Percentiles rank a stretch among this genome's conserved stretches.
These are phyloP conservation scores for Ophiocytium majus DNA, from an alignment of 352 stramenopile genomes.

Conservation along the genomic window DNA sequence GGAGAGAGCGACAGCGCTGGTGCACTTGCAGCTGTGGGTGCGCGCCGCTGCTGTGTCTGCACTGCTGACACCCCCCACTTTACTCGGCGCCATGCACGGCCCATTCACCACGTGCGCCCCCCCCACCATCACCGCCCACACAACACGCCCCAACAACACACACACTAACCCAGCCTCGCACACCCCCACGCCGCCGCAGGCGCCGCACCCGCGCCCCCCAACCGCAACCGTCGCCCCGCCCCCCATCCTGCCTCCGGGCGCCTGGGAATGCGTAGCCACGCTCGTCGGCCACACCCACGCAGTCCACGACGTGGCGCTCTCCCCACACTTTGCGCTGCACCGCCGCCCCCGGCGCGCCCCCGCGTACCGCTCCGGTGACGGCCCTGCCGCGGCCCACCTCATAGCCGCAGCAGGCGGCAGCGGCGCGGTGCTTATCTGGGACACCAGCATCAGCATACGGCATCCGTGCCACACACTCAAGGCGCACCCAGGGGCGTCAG, in stretches of 20 bases:
- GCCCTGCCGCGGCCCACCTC: neutral
- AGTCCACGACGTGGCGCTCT: constrained; percentile 39
- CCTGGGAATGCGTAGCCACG: constrained; percentile 32
- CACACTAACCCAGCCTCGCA: too few species aligned
- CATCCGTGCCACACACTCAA: neutral
- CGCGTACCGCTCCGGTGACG: constrained; percentile 20
- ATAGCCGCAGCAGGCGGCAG: neutral
- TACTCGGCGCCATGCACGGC: too few species aligned
- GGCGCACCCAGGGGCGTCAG: neutral
- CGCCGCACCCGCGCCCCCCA: constrained; percentile 21
- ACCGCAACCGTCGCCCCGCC: constrained; percentile 20
- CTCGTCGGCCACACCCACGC: constrained; percentile 32
- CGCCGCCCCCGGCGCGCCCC: neutral
- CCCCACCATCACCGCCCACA: too few species aligned
- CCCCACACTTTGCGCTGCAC: constrained; percentile 25
- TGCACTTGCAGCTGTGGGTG: too few species aligned
- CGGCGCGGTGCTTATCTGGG: constrained; percentile 39
- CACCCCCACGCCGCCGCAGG: neutral
- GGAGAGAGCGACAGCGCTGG: too few species aligned
- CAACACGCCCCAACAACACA: too few species aligned
- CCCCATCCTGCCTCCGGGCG: constrained; percentile 7
- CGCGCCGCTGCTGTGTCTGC: too few species aligned
- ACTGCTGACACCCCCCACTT: too few species aligned
- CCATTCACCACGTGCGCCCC: too few species aligned
- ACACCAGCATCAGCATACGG: constrained; percentile 40